Conservation (phyloP, 805 yeast genomes). For the Metschnikowia lochheadii region DNA sequence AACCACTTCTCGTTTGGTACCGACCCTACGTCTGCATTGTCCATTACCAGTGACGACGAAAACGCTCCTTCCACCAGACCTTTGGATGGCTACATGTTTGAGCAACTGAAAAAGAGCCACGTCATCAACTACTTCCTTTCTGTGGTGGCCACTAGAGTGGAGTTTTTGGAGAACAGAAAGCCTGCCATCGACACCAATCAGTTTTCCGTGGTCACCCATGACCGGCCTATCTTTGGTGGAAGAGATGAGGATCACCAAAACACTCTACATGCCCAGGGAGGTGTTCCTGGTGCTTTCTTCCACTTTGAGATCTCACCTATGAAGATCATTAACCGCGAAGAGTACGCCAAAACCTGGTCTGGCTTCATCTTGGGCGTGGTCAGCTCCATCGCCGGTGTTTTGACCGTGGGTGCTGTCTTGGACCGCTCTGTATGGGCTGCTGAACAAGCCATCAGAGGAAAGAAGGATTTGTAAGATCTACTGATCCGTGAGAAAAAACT, state of each 20-base stretch:
- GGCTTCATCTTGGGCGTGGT: slow-evolving; percentile 78
- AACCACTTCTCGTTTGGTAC: slow-evolving; percentile 83
- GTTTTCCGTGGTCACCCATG: slow-evolving; percentile 83
- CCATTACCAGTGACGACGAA: slow-evolving; percentile 19
- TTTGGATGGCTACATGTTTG: slow-evolving; percentile 50
- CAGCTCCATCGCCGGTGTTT: slow-evolving; percentile 88
- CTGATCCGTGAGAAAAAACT: no score
- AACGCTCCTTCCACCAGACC: slow-evolving; percentile 54
- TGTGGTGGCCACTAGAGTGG: slow-evolving; percentile 86
- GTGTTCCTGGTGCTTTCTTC: slow-evolving; percentile 85
- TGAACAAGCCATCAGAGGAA: slow-evolving; percentile 65
- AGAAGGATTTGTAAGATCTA: slow-evolving; percentile 46
- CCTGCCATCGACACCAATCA: slow-evolving; percentile 74
- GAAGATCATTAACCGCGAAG: slow-evolving; percentile 83
- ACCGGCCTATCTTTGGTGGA: slow-evolving; percentile 82
- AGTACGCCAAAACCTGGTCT: slow-evolving; percentile 70
- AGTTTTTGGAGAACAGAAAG: slow-evolving; percentile 50
- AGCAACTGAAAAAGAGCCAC: slow-evolving; percentile 49
- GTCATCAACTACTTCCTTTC: slow-evolving; percentile 76
- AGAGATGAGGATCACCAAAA: slow-evolving; percentile 88
- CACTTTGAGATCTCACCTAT: slow-evolving; percentile 89
- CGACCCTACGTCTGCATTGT: slow-evolving; percentile 36
- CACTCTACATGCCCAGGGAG: slow-evolving; percentile 78
- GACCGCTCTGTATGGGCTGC: slow-evolving; percentile 90
- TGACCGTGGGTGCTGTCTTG: slow-evolving; percentile 85